Percentiles rank a stretch among this genome's conserved stretches.
phyloP scores from a whole-genome alignment of 1,284 basidiomycete species.

The Stygiomarasmius scandens region DNA sequence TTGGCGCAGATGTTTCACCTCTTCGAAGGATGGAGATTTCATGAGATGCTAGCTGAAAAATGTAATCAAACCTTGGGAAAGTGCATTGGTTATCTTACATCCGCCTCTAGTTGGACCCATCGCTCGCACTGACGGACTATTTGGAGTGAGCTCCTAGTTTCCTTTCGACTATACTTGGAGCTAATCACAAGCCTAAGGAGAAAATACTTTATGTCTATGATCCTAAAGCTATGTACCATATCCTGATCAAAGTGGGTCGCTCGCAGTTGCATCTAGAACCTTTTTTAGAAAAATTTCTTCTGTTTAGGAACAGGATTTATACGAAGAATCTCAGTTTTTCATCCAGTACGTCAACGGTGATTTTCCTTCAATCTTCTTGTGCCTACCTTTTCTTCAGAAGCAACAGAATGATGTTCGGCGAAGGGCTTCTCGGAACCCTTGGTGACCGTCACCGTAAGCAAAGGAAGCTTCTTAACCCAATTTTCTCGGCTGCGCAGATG shows the following conservation, averaged over 20 bases:
- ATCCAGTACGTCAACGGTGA: neutral
- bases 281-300: neutral
- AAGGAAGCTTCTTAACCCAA: slow-evolving; percentile 12
- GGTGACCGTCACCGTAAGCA: slow-evolving; percentile 13
- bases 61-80: too few species aligned
- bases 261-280: neutral
- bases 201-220: slow-evolving; percentile 32
- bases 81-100: too few species aligned
- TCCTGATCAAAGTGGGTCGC: slow-evolving; percentile 29
- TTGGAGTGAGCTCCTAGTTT: neutral
- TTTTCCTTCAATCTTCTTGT: too few species aligned
- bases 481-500: slow-evolving; percentile 16
- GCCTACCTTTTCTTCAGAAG: too few species aligned
- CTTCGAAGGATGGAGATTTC: slow-evolving; percentile 7
- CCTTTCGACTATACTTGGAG: neutral
- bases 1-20: neutral
- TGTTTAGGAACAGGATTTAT: neutral
- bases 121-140: neutral
- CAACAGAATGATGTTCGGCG: too few species aligned
- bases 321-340: neutral
- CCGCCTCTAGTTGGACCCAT: too few species aligned
- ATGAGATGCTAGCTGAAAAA: too few species aligned
- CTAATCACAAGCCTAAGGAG: slow-evolving; percentile 21
- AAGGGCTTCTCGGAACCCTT: neutral
- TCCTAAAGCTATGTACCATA: slow-evolving; percentile 35